Conservation (phyloP, 768 basidiomycete species). For the Phanerochaete sordida region DNA sequence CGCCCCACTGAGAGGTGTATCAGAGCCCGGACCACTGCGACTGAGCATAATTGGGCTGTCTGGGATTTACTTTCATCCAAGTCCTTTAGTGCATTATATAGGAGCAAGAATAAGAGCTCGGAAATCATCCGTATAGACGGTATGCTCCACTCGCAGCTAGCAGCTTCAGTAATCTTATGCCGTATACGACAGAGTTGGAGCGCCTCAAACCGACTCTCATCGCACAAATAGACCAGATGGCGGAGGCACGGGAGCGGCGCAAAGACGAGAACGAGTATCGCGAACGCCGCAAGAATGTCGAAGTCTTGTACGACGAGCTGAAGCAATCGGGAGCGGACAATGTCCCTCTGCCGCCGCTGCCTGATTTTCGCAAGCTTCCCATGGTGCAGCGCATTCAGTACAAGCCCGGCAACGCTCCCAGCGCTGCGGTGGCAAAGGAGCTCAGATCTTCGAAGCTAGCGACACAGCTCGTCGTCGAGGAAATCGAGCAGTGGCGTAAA, state of each 20-base stretch:
- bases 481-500: conserved; percentile 48
- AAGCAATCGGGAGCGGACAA: conserved; percentile 20
- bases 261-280: conserved; percentile 25
- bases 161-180: not conserved
- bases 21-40: conserved; percentile 36
- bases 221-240: conserved; percentile 25
- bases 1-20: no score
- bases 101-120: conserved; percentile 33
- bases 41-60: conserved; percentile 38
- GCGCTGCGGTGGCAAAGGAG: not conserved
- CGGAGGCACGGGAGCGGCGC: conserved; percentile 25
- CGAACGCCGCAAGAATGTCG: conserved; percentile 32
- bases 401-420: not conserved
- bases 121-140: conserved; percentile 38
- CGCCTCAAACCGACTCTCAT: conserved; percentile 21
- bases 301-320: conserved; percentile 43
- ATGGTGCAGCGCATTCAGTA: conserved; percentile 5
- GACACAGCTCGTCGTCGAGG: conserved; percentile 33
- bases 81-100: conserved; percentile 36
- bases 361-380: conserved; percentile 13
- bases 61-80: conserved; percentile 38
- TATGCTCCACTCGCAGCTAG: conserved; percentile 18
- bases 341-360: conserved; percentile 4
- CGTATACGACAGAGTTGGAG: conserved; percentile 27
- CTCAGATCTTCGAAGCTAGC: conserved; percentile 26